phyloP scores from a whole-genome alignment of 192 early-diverging fungal species.

The Spizellomyces punctatus region DNA sequence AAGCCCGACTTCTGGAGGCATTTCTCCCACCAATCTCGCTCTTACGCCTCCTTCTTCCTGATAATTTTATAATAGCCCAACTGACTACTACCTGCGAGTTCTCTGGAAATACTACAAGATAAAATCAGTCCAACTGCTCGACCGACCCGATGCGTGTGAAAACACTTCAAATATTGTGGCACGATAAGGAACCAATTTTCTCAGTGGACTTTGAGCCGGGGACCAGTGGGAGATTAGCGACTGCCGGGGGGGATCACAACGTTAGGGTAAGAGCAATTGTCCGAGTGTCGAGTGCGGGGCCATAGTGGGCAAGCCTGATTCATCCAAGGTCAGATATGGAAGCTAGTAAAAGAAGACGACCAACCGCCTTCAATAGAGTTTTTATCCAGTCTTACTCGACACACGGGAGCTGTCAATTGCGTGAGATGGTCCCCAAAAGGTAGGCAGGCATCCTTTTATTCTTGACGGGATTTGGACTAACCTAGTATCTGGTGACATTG shows the following conservation, averaged over 20 bases:
- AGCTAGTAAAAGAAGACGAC: conserved; percentile 42
- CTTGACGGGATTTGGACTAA: no score
- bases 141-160: conserved; percentile 60
- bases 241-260: conserved; percentile 87
- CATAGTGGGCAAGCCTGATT: no score
- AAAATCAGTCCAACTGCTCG: no score
- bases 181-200: conserved; percentile 87
- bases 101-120: no score
- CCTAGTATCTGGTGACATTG: neutral
- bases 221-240: conserved; percentile 71
- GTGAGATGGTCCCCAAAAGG: conserved; percentile 84
- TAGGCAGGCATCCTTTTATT: conserved; percentile 13
- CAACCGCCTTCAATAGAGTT: conserved; percentile 71
- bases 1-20: no score
- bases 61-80: no score
- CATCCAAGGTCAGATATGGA: conserved; percentile 53
- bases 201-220: conserved; percentile 84
- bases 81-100: no score
- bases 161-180: conserved; percentile 91
- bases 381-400: conserved; percentile 78
- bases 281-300: neutral
- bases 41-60: no score
- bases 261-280: conserved; percentile 69
- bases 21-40: no score
- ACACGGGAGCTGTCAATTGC: conserved; percentile 89